A percentile compares a stretch with the other conserved stretches of the same genome.
Conservation (phyloP, 768 basidiomycete genomes). For the Rhizopogon sp. region DNA sequence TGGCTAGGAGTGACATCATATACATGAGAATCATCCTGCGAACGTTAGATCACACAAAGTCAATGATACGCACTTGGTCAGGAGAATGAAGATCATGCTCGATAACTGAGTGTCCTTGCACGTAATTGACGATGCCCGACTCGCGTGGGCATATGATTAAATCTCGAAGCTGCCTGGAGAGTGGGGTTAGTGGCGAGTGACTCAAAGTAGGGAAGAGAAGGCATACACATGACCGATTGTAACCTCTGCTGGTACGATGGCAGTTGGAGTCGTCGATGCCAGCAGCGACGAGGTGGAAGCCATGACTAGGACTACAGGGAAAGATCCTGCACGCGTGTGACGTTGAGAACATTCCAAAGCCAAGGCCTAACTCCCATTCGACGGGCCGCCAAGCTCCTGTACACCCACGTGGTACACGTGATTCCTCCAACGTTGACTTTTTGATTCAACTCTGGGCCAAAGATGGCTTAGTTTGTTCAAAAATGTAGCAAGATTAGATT, state of each 20-base stretch:
- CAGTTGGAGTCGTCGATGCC: conserved; percentile 35
- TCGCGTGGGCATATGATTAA: conserved; percentile 70
- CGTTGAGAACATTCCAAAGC: neutral
- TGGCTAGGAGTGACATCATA: conserved; percentile 22
- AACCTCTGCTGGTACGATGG: conserved; percentile 38
- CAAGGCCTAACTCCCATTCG: neutral
- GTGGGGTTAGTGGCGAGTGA: neutral
- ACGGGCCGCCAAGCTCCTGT: neutral
- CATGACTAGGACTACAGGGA: conserved; percentile 28
- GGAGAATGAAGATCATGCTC: conserved; percentile 54
- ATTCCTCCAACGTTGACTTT: neutral
- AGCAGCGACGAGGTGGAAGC: conserved; percentile 42
- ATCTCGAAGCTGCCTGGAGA: conserved; percentile 67
- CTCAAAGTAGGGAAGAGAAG: neutral
- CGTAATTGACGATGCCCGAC: conserved; percentile 60
- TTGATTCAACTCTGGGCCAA: neutral
- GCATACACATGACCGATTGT: conserved; percentile 58
- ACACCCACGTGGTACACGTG: neutral
- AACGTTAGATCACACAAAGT: conserved; percentile 10
- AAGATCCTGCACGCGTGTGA: neutral
- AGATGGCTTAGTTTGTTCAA: neutral
- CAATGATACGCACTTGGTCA: conserved; percentile 35
- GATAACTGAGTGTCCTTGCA: conserved; percentile 46
- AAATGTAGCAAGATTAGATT: neutral
- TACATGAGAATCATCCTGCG: conserved; percentile 12